These are phyloP conservation scores for Monosporascus sp. DNA, from an alignment of 2,329 filamentous ascomycete species.

Conservation along the genomic window DNA sequence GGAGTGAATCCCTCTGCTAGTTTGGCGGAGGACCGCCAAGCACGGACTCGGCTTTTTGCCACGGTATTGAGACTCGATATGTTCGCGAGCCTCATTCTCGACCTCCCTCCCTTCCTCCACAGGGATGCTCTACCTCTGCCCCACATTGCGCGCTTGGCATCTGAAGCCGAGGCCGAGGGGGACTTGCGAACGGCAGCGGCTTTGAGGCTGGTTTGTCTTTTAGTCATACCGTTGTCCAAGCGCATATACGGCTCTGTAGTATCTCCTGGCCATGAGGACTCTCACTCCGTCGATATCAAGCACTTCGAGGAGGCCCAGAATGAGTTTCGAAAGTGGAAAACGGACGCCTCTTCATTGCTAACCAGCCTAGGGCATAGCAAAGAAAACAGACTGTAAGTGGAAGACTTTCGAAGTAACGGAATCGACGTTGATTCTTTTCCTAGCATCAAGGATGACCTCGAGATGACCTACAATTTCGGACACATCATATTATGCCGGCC, in stretches of 20 bases:
- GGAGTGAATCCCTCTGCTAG: background rate
- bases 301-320: slow-evolving; percentile 2
- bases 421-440: background rate
- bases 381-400: slow-evolving; percentile 1
- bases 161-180: background rate
- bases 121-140: background rate
- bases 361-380: background rate
- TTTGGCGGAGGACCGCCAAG: background rate
- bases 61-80: slow-evolving; percentile 2
- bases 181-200: slow-evolving; percentile 2
- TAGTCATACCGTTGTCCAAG: slow-evolving; percentile 2
- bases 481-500: slow-evolving; percentile 4
- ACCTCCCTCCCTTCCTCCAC: slow-evolving; percentile 4
- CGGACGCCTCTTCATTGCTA: slow-evolving; percentile 1
- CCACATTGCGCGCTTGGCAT: slow-evolving; percentile 1
- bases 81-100: slow-evolving; percentile 1
- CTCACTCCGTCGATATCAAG: background rate
- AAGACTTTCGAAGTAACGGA: background rate
- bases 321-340: slow-evolving; percentile 2
- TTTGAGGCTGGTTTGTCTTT: slow-evolving; percentile 2
- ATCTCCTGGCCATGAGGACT: background rate
- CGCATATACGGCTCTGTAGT: background rate
- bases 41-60: background rate
- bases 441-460: slow-evolving; percentile 4
- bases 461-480: slow-evolving; percentile 5